Evolutionary conservation across 306 rosid species (phyloP), one percentile per base, ranked within the genome.

Genomic region (Ceratonia siliqua): DNA sequence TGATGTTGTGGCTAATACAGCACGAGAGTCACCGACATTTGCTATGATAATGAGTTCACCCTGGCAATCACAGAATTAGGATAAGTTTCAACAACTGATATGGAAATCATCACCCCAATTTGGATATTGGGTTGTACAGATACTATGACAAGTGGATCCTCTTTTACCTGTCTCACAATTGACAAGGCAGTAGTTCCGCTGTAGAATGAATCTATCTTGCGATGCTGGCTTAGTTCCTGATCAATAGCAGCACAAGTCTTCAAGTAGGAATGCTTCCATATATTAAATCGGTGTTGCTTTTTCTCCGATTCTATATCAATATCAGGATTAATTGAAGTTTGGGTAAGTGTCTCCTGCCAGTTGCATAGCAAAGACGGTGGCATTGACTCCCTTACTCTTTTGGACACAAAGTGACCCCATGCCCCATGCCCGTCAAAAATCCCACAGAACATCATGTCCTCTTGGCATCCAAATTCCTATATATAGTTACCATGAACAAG

Each of bases 331-430:
- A 72, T 76, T 24, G 90, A 82, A 74, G 87, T 49, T 78, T 85
- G 91, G 25, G 84, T 75, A 27, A 94, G 76, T 46, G 95, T 78
- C 66, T 94, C 93, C 43, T 94, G 96, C 98, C 98, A 94, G 52
- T 85, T 88, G 68, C 89, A 83, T 21, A 94, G 78, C 79, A 94
- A 76, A 75, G 96, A 80, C 10, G 80, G 72, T 32, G 97, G 93
- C 97, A 94, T 83, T 27, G 93, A 83, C 71, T 94, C 87, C 77
- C 96, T 88, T 5, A 92, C 87, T 48, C 62, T 78, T 80, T 94
- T 94, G 3, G 98, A 88, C 81, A 94, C 96, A 78, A 87, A 90
- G 76, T 94, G 97, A 32, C 98, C 98, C 98, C 98, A 94, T 20
- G 89, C 83, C 0, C 98, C 98, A 43, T 94, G 98, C 35, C 98